A percentile compares a stretch with the other conserved stretches of the same genome.
These are phyloP conservation scores for Spinacia oleracea DNA, from an alignment of 179 eudicot species.

Conservation along the genomic window DNA sequence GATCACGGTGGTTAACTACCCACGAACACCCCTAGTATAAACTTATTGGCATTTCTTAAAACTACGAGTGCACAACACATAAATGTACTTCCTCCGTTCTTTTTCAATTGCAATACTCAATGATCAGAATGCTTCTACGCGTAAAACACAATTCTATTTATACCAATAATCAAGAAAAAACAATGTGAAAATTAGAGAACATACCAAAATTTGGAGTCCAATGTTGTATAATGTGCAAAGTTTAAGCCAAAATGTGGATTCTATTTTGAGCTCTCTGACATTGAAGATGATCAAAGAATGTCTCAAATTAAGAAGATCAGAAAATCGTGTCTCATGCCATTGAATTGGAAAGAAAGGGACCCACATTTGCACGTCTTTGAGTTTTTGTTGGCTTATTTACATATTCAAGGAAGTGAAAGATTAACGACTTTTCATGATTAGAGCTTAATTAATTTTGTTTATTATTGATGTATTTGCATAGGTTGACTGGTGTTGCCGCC, in stretches of 20 bases:
- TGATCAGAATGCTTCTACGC: neutral
- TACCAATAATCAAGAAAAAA: neutral
- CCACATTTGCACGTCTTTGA: conserved; percentile 31
- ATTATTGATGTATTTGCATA: neutral
- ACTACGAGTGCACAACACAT: too few relatives aligned
- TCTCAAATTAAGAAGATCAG: neutral
- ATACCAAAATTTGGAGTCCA: conserved; percentile 16
- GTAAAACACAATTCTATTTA: neutral
- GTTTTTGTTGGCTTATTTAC: neutral
- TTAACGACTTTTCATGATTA: neutral
- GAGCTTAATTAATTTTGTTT: neutral
- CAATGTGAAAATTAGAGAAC: too few relatives aligned
- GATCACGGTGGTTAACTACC: too few relatives aligned
- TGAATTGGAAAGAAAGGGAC: conserved; percentile 14
- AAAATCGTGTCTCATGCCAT: neutral
- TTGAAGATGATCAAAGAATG: neutral
- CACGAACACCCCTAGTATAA: too few relatives aligned
- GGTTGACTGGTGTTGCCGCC: conserved; percentile 3
- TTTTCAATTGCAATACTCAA: too few relatives aligned
- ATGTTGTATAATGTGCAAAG: neutral
- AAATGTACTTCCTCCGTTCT: too few relatives aligned
- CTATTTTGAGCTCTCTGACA: conserved; percentile 2
- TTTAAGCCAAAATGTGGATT: conserved; percentile 5
- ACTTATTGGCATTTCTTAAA: neutral
- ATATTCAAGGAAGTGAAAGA: conserved; percentile 1